These are phyloP conservation scores for Neonectria sp. DNA, from an alignment of 2,329 filamentous ascomycete species.

Conservation along the genomic window DNA sequence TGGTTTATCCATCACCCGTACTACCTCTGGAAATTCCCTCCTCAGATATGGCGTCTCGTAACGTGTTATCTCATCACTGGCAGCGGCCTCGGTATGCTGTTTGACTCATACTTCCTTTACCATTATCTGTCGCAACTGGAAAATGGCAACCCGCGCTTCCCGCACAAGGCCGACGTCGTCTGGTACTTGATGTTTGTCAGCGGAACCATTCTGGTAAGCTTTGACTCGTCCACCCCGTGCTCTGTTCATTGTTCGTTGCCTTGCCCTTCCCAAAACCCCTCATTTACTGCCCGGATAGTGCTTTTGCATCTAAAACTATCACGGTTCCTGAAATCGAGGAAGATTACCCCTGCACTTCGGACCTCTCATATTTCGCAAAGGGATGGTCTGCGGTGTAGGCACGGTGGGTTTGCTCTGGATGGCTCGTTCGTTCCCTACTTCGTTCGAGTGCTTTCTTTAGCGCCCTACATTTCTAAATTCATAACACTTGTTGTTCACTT, in stretches of 20 bases:
- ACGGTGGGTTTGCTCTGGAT: conserved; percentile 85
- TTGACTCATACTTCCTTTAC: conserved; percentile 84
- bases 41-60: conserved; percentile 60
- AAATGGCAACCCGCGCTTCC: conserved; percentile 78
- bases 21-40: conserved; percentile 66
- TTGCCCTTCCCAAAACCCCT: conserved; percentile 54
- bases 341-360: conserved; percentile 80
- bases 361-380: conserved; percentile 78
- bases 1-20: conserved; percentile 68
- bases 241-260: conserved; percentile 35
- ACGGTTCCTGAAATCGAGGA: conserved; percentile 89
- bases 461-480: conserved; percentile 70
- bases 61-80: conserved; percentile 61
- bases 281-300: conserved; percentile 86
- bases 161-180: conserved; percentile 82
- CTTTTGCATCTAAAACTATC: conserved; percentile 75
- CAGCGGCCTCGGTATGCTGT: conserved; percentile 66
- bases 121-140: conserved; percentile 84
- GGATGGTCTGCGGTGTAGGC: conserved; percentile 76
- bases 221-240: conserved; percentile 43
- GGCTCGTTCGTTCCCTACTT: conserved; percentile 75
- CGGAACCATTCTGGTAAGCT: conserved; percentile 83
- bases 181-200: conserved; percentile 85
- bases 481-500: conserved; percentile 33
- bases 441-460: conserved; percentile 71